A percentile compares a stretch with the other conserved stretches of the same genome.
Evolutionary conservation across 2,329 filamentous ascomycete genomes (phyloP).

Genomic region (Daldinia sp.): DNA sequence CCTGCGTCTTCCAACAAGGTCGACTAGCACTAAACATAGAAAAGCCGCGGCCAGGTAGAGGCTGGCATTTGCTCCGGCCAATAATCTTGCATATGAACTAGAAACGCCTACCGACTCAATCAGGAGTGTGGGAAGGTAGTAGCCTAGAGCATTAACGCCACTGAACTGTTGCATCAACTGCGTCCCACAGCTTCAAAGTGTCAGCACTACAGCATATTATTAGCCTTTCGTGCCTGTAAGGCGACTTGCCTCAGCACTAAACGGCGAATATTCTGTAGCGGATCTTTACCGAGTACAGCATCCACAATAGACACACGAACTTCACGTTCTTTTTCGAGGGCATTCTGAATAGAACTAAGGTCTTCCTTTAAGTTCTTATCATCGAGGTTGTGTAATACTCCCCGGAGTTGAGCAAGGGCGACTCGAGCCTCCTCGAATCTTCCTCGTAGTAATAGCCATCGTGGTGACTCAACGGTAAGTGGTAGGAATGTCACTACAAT

Average conservation of each 20-base stretch:
- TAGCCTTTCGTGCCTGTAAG: conserved; percentile 1
- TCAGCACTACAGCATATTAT: conserved; percentile 21
- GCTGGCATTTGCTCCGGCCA: conserved; percentile 34
- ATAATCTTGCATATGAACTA: conserved; percentile 33
- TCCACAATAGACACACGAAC: conserved; percentile 21
- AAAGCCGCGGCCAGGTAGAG: conserved; percentile 38
- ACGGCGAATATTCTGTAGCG: conserved; percentile 22
- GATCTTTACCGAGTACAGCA: conserved; percentile 24
- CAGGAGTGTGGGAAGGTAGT: conserved; percentile 37
- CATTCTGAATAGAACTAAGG: conserved; percentile 50
- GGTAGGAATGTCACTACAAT: conserved; percentile 49
- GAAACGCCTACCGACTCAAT: conserved; percentile 39
- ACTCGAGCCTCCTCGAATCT: conserved; percentile 49
- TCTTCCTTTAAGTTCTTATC: conserved; percentile 43
- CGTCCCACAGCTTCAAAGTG: conserved; percentile 34
- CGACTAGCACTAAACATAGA: conserved; percentile 33
- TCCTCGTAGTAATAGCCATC: conserved; percentile 48
- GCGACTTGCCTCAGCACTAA: conserved; percentile 31
- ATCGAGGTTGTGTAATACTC: conserved; percentile 40
- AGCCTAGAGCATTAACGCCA: conserved; percentile 38
- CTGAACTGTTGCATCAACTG: conserved; percentile 45
- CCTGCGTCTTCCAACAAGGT: conserved; percentile 34
- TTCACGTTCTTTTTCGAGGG: conserved; percentile 49
- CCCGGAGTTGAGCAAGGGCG: conserved; percentile 46
- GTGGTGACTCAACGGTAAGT: conserved; percentile 53